A percentile compares a stretch with the other conserved stretches of the same genome.
phyloP scores from a whole-genome alignment of 192 early-diverging fungal genomes.

The Coemansia biformis region DNA sequence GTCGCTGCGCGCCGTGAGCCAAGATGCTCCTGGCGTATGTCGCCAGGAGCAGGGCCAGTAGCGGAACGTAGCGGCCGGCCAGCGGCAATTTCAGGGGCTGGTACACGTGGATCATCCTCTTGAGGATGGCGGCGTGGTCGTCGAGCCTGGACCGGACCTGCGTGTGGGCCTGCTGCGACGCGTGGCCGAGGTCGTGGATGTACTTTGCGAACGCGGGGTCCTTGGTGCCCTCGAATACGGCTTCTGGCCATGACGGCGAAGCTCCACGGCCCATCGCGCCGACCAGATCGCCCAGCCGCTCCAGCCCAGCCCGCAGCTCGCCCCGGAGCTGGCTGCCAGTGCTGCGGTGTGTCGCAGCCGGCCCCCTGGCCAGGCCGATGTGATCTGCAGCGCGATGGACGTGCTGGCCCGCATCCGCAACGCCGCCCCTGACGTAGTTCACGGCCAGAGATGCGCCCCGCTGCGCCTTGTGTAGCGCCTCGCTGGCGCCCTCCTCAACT shows the following conservation, averaged over 20 bases:
- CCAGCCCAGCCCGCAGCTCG: no score
- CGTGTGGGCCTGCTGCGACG: slow-evolving; percentile 25
- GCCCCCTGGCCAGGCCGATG: no score
- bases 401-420: no score
- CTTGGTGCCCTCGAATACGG: slow-evolving; percentile 22
- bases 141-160: slow-evolving; percentile 25
- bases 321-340: slow-evolving; percentile 26
- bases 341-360: no score
- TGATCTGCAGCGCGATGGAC: no score
- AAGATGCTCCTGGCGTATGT: slow-evolving; percentile 9
- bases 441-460: no score
- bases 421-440: no score
- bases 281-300: slow-evolving; percentile 25
- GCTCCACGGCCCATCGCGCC: slow-evolving; percentile 5
- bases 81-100: slow-evolving; percentile 17
- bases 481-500: slow-evolving; percentile 10
- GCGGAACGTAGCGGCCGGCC: slow-evolving; percentile 24
- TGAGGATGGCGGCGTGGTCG: slow-evolving; percentile 17
- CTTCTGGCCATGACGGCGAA: slow-evolving; percentile 38
- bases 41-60: slow-evolving; percentile 16
- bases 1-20: neutral
- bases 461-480: slow-evolving; percentile 7
- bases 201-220: slow-evolving; percentile 23
- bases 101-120: slow-evolving; percentile 17
- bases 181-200: slow-evolving; percentile 24